phyloP scores from a whole-genome alignment of 2,329 filamentous ascomycete genomes.

The Colletotrichum coccodes region DNA sequence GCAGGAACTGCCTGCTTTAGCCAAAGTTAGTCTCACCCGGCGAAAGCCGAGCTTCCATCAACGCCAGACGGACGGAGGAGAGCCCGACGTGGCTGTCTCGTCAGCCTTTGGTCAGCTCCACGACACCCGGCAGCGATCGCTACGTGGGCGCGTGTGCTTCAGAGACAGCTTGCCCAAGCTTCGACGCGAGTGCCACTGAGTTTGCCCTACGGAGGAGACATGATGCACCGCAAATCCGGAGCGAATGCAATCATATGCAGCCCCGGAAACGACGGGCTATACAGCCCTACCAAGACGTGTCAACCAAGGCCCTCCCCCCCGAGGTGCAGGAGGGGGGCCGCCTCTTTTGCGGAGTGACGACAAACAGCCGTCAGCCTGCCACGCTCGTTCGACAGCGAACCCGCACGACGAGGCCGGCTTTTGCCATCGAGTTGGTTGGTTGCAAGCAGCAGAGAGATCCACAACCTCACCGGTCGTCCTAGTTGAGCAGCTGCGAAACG shows the following conservation, averaged over 20 bases:
- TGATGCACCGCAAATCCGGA: conserved; percentile 23
- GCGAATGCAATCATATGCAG: not conserved
- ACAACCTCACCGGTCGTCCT: conserved; percentile 31
- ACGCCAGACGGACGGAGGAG: not conserved
- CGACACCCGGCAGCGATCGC: not conserved
- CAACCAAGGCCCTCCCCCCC: not conserved
- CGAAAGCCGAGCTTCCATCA: conserved; percentile 2
- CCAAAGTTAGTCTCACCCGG: conserved; percentile 11
- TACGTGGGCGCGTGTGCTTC: not conserved
- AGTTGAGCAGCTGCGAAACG: conserved; percentile 12
- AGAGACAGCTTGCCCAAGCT: not conserved
- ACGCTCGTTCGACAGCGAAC: not conserved
- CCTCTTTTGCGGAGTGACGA: not conserved
- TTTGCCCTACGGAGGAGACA: not conserved
- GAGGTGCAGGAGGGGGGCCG: not conserved
- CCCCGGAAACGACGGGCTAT: not conserved
- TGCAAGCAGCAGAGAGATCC: conserved; percentile 5
- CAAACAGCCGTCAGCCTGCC: not conserved
- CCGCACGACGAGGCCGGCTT: conserved; percentile 1
- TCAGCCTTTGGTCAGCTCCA: not conserved
- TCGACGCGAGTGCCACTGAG: not conserved
- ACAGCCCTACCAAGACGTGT: conserved; percentile 9
- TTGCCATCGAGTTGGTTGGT: not conserved
- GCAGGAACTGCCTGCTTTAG: not conserved
- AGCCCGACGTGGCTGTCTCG: not conserved